Percentiles rank a stretch among this genome's conserved stretches.
phyloP scores from a whole-genome alignment of 2,329 filamentous ascomycete species.

The Ophiostoma ulmi region DNA sequence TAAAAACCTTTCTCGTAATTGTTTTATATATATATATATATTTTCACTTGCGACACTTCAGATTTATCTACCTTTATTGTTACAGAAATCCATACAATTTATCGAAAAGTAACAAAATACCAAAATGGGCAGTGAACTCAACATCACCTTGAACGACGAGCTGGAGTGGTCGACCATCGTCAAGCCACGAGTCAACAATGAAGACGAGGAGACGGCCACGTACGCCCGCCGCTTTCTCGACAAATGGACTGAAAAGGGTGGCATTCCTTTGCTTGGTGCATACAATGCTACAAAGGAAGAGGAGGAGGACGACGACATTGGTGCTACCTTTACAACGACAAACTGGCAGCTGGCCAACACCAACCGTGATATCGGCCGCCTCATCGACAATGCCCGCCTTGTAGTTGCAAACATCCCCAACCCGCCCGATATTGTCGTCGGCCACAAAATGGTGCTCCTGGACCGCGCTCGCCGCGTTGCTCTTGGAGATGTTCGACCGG shows the following conservation, averaged over 20 bases:
- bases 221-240: neutral
- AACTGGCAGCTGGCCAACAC: slow-evolving; percentile 14
- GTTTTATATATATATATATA: too few relatives aligned
- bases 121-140: neutral
- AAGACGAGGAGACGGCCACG: neutral
- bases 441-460: slow-evolving; percentile 22
- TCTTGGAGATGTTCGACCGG: slow-evolving; percentile 23
- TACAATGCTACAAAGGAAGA: neutral
- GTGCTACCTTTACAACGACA: slow-evolving; percentile 4
- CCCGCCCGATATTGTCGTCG: slow-evolving; percentile 13
- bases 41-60: too few relatives aligned
- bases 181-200: neutral
- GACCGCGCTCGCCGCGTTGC: slow-evolving; percentile 27
- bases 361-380: slow-evolving; percentile 24
- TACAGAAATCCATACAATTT: too few relatives aligned
- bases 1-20: neutral
- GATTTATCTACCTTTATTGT: too few relatives aligned
- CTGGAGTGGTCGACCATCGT: neutral
- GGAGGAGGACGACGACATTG: slow-evolving; percentile 19
- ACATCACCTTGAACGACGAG: neutral
- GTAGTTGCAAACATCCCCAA: neutral
- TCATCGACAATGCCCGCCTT: neutral
- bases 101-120: too few relatives aligned
- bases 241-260: slow-evolving; percentile 22
- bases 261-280: neutral